Evolutionary conservation across 2,329 filamentous ascomycete species (phyloP), one percentile per base, ranked within the genome.

Genomic region (Penicillium sp.): DNA sequence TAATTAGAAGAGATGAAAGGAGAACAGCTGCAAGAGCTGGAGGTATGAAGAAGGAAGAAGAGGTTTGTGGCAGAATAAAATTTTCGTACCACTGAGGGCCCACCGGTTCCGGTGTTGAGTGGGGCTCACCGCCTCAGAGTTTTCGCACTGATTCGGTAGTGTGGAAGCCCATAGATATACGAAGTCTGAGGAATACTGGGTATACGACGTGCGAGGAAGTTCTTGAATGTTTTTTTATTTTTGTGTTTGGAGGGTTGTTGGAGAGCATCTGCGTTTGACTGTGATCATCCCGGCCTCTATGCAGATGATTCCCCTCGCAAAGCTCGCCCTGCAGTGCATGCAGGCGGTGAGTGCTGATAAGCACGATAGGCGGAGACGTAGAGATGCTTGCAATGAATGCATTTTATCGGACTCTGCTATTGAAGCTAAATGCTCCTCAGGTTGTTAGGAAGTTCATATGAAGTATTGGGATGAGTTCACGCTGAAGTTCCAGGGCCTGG

Each of bases 11-110:
- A 44, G 23, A 39, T 23, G 48, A 43, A 39, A 26, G 45, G 45
- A 48, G 34, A 56, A 48, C 54, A 61, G 58, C 57, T 59, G 42
- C 58, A 58, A 57, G 55, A 59, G 58, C 58, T 59, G 58, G 36
- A 53, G 54, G 51, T 57, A 56, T 52, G 53, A 51, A 56, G 38
- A 36, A 56, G 51, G 46, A 54, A 54, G 46, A 53, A 52, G 49
- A 54, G 34, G 48, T 48, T n/a, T 43, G 29, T 52, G 54, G 56
- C 56, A 56, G 59, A 53, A 54, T 51, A 56, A 60, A 55, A 52
- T 57, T 63, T 61, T 57, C 56, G 47, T 53, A 39, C 53, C 51
- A 39, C 41, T 41, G 36, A 5, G 53, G 52, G 41, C 39, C 57
- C 55, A 60, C 57, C 51, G 52, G 36, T 57, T 54, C 38, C 54